These are phyloP conservation scores for Neurospora sp. DNA, from an alignment of 2,329 filamentous ascomycete genomes.

Conservation along the genomic window DNA sequence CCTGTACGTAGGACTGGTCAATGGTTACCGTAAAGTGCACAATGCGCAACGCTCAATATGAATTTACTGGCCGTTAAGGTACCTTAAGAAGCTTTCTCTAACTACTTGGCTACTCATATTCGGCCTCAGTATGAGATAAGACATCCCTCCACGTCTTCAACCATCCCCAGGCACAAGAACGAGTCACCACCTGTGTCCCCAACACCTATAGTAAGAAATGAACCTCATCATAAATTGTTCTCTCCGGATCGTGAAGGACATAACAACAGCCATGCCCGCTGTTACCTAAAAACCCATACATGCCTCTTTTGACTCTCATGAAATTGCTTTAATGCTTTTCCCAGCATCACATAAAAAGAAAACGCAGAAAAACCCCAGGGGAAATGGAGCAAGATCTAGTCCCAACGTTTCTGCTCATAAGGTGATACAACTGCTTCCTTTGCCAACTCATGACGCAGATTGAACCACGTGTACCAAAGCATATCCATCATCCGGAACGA, in stretches of 20 bases:
- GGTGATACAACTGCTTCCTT: background rate
- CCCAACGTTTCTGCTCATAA: background rate
- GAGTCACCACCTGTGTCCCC: background rate
- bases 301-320: background rate
- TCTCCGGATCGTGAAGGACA: background rate
- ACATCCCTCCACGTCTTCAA: background rate
- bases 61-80: background rate
- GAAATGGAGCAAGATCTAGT: background rate
- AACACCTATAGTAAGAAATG: background rate
- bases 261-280: background rate
- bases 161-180: background rate
- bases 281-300: background rate
- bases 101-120: background rate
- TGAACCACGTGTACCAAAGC: constrained; percentile 5
- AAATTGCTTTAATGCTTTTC: background rate
- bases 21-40: background rate
- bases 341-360: background rate
- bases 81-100: background rate
- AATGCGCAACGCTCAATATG: background rate
- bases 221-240: background rate
- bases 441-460: background rate
- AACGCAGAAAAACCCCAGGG: background rate
- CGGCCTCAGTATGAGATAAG: background rate
- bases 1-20: background rate
- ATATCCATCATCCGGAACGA: background rate